phyloP scores from a whole-genome alignment of 2,329 filamentous ascomycete genomes.

The Colletotrichum viniferum region DNA sequence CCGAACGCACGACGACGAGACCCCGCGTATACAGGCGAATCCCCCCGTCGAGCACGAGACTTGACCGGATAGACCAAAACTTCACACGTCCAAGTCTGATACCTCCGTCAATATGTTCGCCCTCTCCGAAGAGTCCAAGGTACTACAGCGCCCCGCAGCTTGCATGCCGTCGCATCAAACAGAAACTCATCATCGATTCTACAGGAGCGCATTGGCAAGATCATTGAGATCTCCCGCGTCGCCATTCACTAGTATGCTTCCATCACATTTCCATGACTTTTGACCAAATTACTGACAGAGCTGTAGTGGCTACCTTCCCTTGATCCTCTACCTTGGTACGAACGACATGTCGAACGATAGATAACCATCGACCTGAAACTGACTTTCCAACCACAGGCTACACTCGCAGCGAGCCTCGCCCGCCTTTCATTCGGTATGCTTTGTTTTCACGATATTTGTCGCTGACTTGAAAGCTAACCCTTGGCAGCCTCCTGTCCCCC shows the following conservation, averaged over 20 bases:
- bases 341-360: not conserved
- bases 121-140: conserved; percentile 98
- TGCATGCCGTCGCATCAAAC: not conserved
- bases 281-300: conserved; percentile 35
- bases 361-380: conserved; percentile 23
- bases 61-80: not conserved
- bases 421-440: conserved; percentile 66
- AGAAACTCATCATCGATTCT: not conserved
- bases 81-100: not conserved
- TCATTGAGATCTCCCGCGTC: conserved; percentile 93
- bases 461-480: conserved; percentile 24
- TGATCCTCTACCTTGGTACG: conserved; percentile 95
- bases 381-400: conserved; percentile 65
- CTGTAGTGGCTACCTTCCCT: conserved; percentile 86
- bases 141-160: conserved; percentile 41
- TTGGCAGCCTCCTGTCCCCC: conserved; percentile 63
- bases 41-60: not conserved
- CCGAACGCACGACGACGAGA: conserved; percentile 16
- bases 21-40: conserved; percentile 5
- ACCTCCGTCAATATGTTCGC: conserved; percentile 54
- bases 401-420: conserved; percentile 90
- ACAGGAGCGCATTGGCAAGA: conserved; percentile 95
- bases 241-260: conserved; percentile 88
- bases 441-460: too few relatives aligned
- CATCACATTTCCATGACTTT: too few relatives aligned